phyloP scores from a whole-genome alignment of 164 flowering plant genomes.

The Liriodendron chinense region DNA sequence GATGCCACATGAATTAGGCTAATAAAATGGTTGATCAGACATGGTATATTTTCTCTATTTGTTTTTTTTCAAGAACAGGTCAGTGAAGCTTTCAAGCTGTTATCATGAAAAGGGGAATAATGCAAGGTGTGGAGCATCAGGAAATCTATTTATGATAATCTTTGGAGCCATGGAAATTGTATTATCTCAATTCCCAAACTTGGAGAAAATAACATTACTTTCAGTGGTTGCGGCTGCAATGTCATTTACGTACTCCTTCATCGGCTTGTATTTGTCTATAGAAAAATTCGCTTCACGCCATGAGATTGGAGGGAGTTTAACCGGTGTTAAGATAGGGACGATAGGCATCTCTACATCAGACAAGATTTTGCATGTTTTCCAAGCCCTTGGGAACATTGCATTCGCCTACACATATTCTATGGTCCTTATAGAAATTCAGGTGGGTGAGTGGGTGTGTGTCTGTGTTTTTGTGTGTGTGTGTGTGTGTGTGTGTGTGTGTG shows the following conservation, averaged over 20 bases:
- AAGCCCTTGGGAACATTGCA: conserved; percentile 44
- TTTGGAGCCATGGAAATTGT: conserved; percentile 35
- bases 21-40: no score
- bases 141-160: conserved; percentile 24
- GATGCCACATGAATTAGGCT: not conserved
- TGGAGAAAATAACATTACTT: conserved; percentile 36
- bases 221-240: conserved; percentile 33
- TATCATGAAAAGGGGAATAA: conserved; percentile 28
- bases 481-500: no score
- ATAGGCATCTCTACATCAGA: conserved; percentile 15
- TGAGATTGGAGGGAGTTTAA: conserved; percentile 25
- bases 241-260: conserved; percentile 31
- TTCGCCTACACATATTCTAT: conserved; percentile 38
- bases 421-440: conserved; percentile 45
- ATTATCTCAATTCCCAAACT: conserved; percentile 38
- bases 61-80: conserved; percentile 13
- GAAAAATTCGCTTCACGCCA: conserved; percentile 17
- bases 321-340: conserved; percentile 10
- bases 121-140: conserved; percentile 24
- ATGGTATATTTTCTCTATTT: not conserved
- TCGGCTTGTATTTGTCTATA: conserved; percentile 22
- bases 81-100: conserved; percentile 29
- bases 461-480: no score
- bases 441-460: no score
- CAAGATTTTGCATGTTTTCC: conserved; percentile 31